A percentile compares a stretch with the other conserved stretches of the same genome.
phyloP scores from a whole-genome alignment of 23 red algal genomes.

The Agarophyton chilense region DNA sequence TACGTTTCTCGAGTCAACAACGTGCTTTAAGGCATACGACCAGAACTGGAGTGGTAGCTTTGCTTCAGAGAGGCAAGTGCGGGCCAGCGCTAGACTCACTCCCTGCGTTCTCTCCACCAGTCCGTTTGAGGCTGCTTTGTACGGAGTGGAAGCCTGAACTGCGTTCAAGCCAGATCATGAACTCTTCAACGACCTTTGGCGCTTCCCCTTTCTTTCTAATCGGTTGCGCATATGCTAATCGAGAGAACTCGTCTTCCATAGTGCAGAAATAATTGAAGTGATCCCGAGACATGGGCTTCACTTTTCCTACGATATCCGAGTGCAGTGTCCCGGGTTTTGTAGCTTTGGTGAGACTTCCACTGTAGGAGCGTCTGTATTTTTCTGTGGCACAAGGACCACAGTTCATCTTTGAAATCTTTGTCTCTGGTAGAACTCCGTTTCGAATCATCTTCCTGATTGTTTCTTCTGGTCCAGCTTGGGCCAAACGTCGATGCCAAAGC shows the following conservation, averaged over 20 bases:
- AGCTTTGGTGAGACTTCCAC: slow-evolving; percentile 28
- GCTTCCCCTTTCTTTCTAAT: slow-evolving; percentile 1
- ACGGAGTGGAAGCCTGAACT: not conserved
- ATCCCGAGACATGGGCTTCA: not conserved
- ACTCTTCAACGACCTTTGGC: not conserved
- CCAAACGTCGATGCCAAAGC: no score
- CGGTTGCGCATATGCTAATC: not conserved
- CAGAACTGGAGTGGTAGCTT: no score
- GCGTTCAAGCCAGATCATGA: slow-evolving; percentile 4
- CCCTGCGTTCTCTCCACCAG: not conserved
- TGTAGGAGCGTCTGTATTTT: slow-evolving; percentile 16
- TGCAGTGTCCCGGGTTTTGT: not conserved
- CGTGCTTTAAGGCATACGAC: no score
- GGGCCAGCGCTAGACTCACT: not conserved
- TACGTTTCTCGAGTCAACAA: no score
- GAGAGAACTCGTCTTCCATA: not conserved
- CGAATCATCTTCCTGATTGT: no score
- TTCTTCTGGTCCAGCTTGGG: no score
- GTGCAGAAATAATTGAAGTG: not conserved
- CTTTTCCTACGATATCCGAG: slow-evolving; percentile 2
- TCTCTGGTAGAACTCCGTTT: no score
- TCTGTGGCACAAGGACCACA: no score
- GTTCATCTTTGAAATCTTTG: no score
- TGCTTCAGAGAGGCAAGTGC: slow-evolving; percentile 1
- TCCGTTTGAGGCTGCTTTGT: slow-evolving; percentile 28